These are phyloP conservation scores for Phellinidium pouzarii DNA, from an alignment of 1,284 basidiomycete genomes.

Conservation along the genomic window DNA sequence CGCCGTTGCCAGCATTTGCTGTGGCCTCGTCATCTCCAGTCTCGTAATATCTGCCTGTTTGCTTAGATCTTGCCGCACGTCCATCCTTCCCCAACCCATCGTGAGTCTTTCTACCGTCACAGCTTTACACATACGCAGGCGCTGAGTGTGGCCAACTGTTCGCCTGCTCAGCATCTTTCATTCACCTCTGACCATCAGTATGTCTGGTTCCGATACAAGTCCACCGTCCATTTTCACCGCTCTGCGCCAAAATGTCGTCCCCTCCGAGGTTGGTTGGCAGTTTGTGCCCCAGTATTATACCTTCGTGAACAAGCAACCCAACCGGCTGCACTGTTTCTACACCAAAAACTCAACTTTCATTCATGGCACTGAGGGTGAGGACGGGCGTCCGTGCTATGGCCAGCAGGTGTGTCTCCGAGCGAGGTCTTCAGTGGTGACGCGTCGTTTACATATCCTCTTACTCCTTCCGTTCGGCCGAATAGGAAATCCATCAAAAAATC, in stretches of 20 bases:
- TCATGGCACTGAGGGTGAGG: conserved; percentile 94
- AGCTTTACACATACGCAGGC: conserved; percentile 23
- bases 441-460: not conserved
- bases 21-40: conserved; percentile 4
- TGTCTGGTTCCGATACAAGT: not conserved
- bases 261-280: conserved; percentile 92
- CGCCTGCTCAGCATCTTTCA: conserved; percentile 2
- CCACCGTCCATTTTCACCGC: not conserved
- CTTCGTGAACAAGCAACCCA: conserved; percentile 95
- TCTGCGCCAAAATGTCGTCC: conserved; percentile 42
- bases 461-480: conserved; percentile 28
- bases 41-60: not conserved
- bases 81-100: conserved; percentile 28
- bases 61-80: conserved; percentile 20
- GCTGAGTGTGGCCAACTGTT: conserved; percentile 16
- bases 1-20: conserved; percentile 5
- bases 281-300: conserved; percentile 97
- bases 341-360: conserved; percentile 96
- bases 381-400: conserved; percentile 79
- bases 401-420: conserved; percentile 55
- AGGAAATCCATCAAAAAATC: conserved; percentile 98
- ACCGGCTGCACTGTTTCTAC: conserved; percentile 98
- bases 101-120: conserved; percentile 23
- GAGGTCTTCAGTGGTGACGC: conserved; percentile 9
- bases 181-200: not conserved